Evolutionary conservation across 2,329 filamentous ascomycete species (phyloP).

Genomic region (Stagonosporopsis cucurbitacearum): DNA sequence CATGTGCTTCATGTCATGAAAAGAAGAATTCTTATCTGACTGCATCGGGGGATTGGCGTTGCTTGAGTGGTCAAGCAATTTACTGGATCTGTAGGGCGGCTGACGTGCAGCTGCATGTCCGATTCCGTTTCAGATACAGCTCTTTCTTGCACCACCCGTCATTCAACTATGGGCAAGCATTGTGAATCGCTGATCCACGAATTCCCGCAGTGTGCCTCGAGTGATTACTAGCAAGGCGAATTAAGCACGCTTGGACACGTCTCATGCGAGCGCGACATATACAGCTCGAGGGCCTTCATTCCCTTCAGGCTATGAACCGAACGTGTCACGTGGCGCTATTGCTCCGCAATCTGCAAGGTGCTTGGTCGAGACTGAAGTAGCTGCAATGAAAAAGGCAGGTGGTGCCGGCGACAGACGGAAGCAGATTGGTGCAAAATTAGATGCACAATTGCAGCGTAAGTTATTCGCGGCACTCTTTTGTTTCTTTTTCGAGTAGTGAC

Average conservation of each 20-base stretch:
- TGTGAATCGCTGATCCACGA: background rate
- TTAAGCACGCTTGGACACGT: background rate
- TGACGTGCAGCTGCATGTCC: constrained; percentile 26
- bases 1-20: constrained; percentile 10
- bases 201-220: background rate
- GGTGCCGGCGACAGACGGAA: background rate
- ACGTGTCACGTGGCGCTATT: background rate
- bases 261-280: background rate
- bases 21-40: constrained; percentile 14
- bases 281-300: background rate
- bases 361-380: background rate
- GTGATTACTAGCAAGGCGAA: background rate
- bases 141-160: background rate
- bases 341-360: background rate
- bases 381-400: background rate
- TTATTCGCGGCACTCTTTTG: background rate
- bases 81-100: constrained; percentile 24
- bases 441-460: background rate
- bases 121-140: constrained; percentile 7
- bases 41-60: constrained; percentile 14
- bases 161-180: background rate
- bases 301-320: background rate
- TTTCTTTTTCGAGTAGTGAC: background rate
- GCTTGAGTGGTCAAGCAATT: constrained; percentile 29
- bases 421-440: background rate